Base-by-base conservation (phyloP, 2,329 filamentous ascomycete genomes). In the Graphilbum sp. region DNA sequence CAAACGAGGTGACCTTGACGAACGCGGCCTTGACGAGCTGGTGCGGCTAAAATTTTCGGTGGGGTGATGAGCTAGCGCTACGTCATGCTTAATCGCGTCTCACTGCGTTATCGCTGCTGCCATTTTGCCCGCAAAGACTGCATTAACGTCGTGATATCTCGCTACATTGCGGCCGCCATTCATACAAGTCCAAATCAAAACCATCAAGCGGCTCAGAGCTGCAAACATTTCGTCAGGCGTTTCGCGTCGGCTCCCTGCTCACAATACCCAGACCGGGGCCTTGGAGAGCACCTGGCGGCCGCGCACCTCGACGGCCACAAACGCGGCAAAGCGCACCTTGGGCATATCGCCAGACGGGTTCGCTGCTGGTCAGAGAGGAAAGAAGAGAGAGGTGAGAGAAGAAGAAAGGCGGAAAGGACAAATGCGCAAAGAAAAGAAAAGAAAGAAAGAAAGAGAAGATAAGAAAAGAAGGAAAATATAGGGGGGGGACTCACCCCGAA, bases 211-310 rank as follows among this genome's bases (percentile, higher is more conserved):
- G 27, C n/a, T 30, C 7, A 30, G 7, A 30, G 15, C 15, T 11
- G 15, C 7, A 30, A 30, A 30, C 15, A 30, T 30, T 7, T 25
- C 23, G 23, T 25, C 23, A 12, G n/a, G n/a, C n/a, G n/a, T n/a
- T n/a, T n/a, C n/a, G n/a, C n/a, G n/a, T n/a, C n/a, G 23, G 7
- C 13, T 5, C 31, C 18, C 21, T 47, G 27, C 7, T 12, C 52
- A 63, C 42, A 76, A 46, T 11, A 66, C 67, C 74, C 74, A 88
- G 24, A 87, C 76, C 13, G 81, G 80, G 17, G 82, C 78, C 60
- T 85, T 85, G 43, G 74, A 62, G 49, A 88, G 60, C 35, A 86
- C 76, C 56, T 82, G 82, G 42, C 80, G 71, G 18, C 80, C 79
- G 45, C 79, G 64, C 8, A 88, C 80, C 57, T 87, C 81, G 24